A percentile compares a stretch with the other conserved stretches of the same genome.
Conservation (phyloP, 2,329 filamentous ascomycete species). For the Penicillium sp. region DNA sequence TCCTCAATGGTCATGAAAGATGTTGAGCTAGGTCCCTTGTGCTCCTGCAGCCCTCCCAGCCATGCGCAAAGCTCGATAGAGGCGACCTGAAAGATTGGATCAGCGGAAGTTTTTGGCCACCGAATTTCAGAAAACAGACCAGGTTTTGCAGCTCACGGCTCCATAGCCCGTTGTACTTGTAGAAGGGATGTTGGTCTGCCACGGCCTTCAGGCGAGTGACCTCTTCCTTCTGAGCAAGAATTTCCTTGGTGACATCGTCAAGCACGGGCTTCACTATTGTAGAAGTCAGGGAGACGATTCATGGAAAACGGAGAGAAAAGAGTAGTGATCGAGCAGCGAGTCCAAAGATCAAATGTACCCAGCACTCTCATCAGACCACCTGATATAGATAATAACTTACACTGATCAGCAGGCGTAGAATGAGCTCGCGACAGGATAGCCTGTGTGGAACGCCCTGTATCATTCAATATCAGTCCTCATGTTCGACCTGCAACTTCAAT, state of each 20-base stretch:
- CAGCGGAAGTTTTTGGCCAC: not conserved
- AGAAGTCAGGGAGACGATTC: conserved; percentile 3
- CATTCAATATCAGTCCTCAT: conserved; percentile 5
- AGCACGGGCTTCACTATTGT: conserved; percentile 59
- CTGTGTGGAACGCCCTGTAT: conserved; percentile 61
- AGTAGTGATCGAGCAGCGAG: not conserved
- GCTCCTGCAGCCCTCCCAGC: conserved; percentile 63
- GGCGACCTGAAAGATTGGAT: conserved; percentile 48
- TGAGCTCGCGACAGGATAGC: conserved; percentile 82
- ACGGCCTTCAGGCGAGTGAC: conserved; percentile 61
- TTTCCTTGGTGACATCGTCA: conserved; percentile 57
- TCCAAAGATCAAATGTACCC: not conserved
- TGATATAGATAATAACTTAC: conserved; percentile 39
- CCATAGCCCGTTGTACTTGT: conserved; percentile 94
- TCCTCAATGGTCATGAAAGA: conserved; percentile 80
- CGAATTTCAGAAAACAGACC: conserved; percentile 39
- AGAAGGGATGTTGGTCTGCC: conserved; percentile 84
- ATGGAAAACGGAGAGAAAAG: not conserved
- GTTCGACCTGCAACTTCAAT: not conserved
- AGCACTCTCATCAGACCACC: not conserved
- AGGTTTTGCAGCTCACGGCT: conserved; percentile 72
- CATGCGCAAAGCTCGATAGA: conserved; percentile 59
- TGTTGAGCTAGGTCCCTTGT: conserved; percentile 48
- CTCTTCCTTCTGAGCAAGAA: conserved; percentile 63
- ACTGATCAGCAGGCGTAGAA: conserved; percentile 62